Percentiles rank a stretch among this genome's conserved stretches.
These are phyloP conservation scores for Hyaloperonospora arabidopsidis DNA, from an alignment of 352 stramenopile species.

Conservation along the genomic window DNA sequence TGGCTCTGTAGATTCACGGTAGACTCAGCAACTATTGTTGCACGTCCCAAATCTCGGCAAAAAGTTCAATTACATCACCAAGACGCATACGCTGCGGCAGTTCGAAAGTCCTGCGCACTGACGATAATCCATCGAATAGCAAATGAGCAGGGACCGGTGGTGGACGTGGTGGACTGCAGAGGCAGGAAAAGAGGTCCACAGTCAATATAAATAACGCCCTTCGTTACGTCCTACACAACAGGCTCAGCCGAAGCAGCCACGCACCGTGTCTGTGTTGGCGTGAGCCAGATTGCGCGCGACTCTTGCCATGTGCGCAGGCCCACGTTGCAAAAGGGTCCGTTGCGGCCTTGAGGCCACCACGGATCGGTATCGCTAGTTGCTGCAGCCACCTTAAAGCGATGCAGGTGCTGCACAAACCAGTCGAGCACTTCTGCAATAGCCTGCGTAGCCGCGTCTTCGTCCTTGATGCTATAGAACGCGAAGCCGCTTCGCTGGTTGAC, in stretches of 20 bases:
- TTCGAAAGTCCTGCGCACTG: conserved; percentile 81
- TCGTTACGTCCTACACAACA: too few relatives aligned
- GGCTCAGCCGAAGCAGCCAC: too few relatives aligned
- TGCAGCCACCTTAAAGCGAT: conserved; percentile 70
- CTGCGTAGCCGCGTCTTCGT: conserved; percentile 84
- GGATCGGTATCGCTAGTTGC: conserved; percentile 73
- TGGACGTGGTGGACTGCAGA: conserved; percentile 49
- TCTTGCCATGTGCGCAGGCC: conserved; percentile 73
- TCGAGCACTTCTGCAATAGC: conserved; percentile 80
- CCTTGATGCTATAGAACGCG: conserved; percentile 83
- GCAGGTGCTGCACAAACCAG: conserved; percentile 76
- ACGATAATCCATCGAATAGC: conserved; percentile 78
- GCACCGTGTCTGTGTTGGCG: conserved; percentile 58
- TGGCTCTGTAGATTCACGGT: conserved; percentile 17
- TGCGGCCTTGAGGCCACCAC: conserved; percentile 83
- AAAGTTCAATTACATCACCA: conserved; percentile 78
- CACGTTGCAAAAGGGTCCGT: conserved; percentile 82
- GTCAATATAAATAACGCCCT: background rate
- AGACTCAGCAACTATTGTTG: conserved; percentile 48
- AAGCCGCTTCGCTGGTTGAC: conserved; percentile 72
- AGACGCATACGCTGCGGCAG: conserved; percentile 80
- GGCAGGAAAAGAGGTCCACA: conserved; percentile 9
- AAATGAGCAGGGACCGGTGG: conserved; percentile 63
- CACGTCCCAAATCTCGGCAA: conserved; percentile 86
- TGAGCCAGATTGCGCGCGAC: conserved; percentile 58